Evolutionary conservation across 257 asterid species (phyloP).

Genomic region (Nyctanthes arbortristis): DNA sequence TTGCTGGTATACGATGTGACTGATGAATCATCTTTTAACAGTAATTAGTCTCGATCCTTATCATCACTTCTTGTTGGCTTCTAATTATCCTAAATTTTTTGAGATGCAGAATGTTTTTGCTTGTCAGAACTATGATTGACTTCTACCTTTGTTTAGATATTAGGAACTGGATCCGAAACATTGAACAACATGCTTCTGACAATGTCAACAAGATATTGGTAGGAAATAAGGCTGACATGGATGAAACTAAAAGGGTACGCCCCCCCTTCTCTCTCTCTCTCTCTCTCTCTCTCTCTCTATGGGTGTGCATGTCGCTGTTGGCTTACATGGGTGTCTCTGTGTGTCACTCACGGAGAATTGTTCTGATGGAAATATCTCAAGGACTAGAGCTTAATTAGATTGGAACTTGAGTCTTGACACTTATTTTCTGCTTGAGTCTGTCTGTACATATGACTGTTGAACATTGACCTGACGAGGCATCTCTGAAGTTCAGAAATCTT

Average conservation of each 20-base stretch:
- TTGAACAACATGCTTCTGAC: constrained; percentile 79
- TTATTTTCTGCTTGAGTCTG: neutral
- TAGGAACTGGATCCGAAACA: constrained; percentile 81
- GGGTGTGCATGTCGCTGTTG: neutral
- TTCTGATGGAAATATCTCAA: constrained; percentile 17
- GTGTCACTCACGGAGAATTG: neutral
- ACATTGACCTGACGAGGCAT: constrained; percentile 7
- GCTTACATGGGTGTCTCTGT: neutral
- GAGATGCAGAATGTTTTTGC: neutral
- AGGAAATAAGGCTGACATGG: constrained; percentile 93
- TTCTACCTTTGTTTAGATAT: constrained; percentile 47
- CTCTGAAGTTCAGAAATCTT: constrained; percentile 4
- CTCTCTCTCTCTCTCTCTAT: neutral
- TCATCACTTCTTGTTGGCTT: constrained; percentile 5
- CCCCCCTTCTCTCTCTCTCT: constrained; percentile 20
- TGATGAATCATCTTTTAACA: constrained; percentile 76
- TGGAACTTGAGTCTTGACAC: constrained; percentile 9
- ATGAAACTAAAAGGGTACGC: constrained; percentile 79
- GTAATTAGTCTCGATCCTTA: constrained; percentile 39
- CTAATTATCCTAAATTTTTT: neutral
- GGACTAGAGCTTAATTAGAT: neutral
- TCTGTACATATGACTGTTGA: constrained; percentile 9
- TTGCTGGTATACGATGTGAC: constrained; percentile 83
- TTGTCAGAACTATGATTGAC: constrained; percentile 13
- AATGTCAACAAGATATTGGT: constrained; percentile 76